Conservation (phyloP, 139 green algal genomes). For the Tetraselmis striata region DNA sequence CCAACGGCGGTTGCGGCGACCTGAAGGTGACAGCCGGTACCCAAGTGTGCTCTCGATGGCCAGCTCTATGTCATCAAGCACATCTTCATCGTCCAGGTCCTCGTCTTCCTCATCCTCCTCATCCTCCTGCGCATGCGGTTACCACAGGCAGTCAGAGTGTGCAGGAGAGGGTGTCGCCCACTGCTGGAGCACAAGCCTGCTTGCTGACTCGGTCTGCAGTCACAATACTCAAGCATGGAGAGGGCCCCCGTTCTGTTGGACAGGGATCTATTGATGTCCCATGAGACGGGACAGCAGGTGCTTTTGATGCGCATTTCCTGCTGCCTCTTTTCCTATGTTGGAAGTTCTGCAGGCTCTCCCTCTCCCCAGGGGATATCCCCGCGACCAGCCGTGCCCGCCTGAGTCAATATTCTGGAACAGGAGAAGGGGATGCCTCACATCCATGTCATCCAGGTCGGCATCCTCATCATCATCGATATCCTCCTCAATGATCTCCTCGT, state of each 20-base stretch:
- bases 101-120: background rate
- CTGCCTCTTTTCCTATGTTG: too few species aligned
- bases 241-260: too few species aligned
- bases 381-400: background rate
- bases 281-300: too few species aligned
- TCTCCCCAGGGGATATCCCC: background rate
- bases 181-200: too few species aligned
- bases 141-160: too few species aligned
- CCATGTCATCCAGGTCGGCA: background rate
- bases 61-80: background rate
- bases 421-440: background rate
- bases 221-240: too few species aligned
- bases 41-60: background rate
- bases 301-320: conserved; percentile 17
- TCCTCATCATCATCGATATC: conserved; percentile 2
- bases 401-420: background rate
- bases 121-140: background rate
- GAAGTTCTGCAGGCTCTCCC: too few species aligned
- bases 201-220: too few species aligned
- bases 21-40: background rate
- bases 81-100: background rate
- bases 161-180: too few species aligned
- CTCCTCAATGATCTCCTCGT: background rate
- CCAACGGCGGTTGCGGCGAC: conserved; percentile 9
- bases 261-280: too few species aligned